Conservation (phyloP, 2,329 filamentous ascomycete genomes). For the Trichophyton verrucosum region DNA sequence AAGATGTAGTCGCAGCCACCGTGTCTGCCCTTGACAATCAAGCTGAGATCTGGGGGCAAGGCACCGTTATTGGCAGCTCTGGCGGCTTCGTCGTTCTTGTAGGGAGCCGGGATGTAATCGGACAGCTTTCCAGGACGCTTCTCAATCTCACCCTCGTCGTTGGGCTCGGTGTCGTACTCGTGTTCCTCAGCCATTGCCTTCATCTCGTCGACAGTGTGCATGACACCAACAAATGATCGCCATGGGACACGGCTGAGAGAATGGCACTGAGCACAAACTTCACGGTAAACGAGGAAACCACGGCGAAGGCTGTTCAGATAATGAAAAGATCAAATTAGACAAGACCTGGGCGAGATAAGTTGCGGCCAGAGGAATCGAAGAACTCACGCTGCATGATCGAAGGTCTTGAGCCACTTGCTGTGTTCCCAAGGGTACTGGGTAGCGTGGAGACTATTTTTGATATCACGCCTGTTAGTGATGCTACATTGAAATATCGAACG, state of each 20-base stretch:
- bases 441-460: slow-evolving; percentile 61
- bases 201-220: slow-evolving; percentile 95
- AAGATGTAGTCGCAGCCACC: slow-evolving; percentile 99
- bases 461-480: slow-evolving; percentile 2
- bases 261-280: slow-evolving; percentile 97
- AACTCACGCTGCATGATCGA: slow-evolving; percentile 88
- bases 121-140: slow-evolving; percentile 98
- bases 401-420: slow-evolving; percentile 82
- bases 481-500: neutral
- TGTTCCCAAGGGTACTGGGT: slow-evolving; percentile 95
- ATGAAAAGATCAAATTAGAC: slow-evolving; percentile 9
- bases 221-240: slow-evolving; percentile 75
- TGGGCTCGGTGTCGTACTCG: slow-evolving; percentile 96
- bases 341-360: neutral
- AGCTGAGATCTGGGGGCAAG: slow-evolving; percentile 87
- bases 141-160: slow-evolving; percentile 95
- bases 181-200: slow-evolving; percentile 95
- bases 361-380: slow-evolving; percentile 4
- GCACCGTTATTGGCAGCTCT: slow-evolving; percentile 98
- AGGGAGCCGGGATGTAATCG: slow-evolving; percentile 86
- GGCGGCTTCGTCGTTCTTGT: slow-evolving; percentile 98
- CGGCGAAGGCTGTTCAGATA: slow-evolving; percentile 62
- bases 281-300: slow-evolving; percentile 98
- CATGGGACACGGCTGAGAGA: slow-evolving; percentile 90
- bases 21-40: slow-evolving; percentile 96